Conservation (phyloP, 2,329 filamentous ascomycete genomes). For the Ophiosphaerella herpotricha region DNA sequence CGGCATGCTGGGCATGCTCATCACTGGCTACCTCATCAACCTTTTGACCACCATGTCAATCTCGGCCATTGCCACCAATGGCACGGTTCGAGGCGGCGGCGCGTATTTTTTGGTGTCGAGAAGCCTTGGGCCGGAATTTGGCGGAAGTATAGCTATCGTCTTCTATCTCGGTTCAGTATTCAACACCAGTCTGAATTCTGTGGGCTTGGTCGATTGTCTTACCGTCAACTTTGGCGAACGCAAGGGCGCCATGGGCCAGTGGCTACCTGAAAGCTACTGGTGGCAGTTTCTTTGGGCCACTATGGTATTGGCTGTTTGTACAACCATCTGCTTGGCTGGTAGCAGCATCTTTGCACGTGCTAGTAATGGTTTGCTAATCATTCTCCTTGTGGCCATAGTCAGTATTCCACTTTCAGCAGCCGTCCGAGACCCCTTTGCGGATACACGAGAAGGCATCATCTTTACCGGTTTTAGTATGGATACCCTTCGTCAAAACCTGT, state of each 20-base stretch:
- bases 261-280: constrained; percentile 75
- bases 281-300: constrained; percentile 77
- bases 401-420: constrained; percentile 83
- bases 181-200: constrained; percentile 85
- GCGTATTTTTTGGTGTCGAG: constrained; percentile 89
- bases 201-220: constrained; percentile 83
- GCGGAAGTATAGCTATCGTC: constrained; percentile 83
- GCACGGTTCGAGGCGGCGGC: constrained; percentile 83
- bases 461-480: constrained; percentile 77
- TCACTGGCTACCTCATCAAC: constrained; percentile 78
- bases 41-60: constrained; percentile 84
- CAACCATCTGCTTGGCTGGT: constrained; percentile 75
- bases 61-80: constrained; percentile 87
- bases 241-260: constrained; percentile 61
- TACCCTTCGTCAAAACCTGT: constrained; percentile 75
- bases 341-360: constrained; percentile 80
- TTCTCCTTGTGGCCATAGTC: constrained; percentile 73
- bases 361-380: constrained; percentile 74
- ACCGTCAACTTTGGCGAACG: constrained; percentile 71
- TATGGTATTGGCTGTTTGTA: constrained; percentile 71
- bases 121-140: constrained; percentile 84
- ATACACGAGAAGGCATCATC: constrained; percentile 65
- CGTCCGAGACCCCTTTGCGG: constrained; percentile 68
- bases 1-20: constrained; percentile 75
- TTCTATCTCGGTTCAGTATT: constrained; percentile 86